Base-by-base conservation (phyloP, 2,329 filamentous ascomycete genomes). In the Cercospora beticola region DNA sequence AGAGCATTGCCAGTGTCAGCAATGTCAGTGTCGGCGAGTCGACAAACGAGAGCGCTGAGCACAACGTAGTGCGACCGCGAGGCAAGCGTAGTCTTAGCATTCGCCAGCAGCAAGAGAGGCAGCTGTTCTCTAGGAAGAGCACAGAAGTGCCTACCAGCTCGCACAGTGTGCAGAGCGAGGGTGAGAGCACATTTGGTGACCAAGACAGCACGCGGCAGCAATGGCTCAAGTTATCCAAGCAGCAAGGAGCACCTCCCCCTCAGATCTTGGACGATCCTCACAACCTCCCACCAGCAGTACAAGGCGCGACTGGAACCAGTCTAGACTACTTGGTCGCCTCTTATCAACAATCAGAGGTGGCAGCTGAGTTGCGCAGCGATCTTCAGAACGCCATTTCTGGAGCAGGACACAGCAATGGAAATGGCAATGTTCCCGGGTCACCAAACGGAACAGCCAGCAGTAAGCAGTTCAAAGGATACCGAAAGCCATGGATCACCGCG, bases 1-100 rank as follows among this genome's bases (percentile, higher is more conserved):
- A 97, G 81, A 97, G 94, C 0, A 90, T 97, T 71, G 90, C 92
- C 1, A 97, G 94, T 78, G 85, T 92, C 40, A 94, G 92, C 66
- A 92, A 90, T 36, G 86, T 85, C 36, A 96, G 91, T 78, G 85
- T 89, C 3, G 75, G 74, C 59, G 74, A 74, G 26, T 90, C 91
- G 33, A 82, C 82, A 23, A 30, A 14, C 6, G 49, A 56, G 23
- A 86, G 88, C 0, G 70, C 49, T 23, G 70, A 62, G 16, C 74
- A 74, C 5, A 63, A 68, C 54, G 84, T 87, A 28, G 83, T 87
- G 5, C 86, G 92, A 62, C 91, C 90, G 0, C 90, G 87, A 77
- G 84, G 82, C 71, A 91, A 89, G 76, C 89, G 93, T 28, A 89
- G 89, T 65, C 88, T 94, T 66, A 98, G 94, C 0, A 86, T 99